Evolutionary conservation across 2,329 filamentous ascomycete species (phyloP), one percentile per base, ranked within the genome.

Genomic region (Xylariaceae sp.): DNA sequence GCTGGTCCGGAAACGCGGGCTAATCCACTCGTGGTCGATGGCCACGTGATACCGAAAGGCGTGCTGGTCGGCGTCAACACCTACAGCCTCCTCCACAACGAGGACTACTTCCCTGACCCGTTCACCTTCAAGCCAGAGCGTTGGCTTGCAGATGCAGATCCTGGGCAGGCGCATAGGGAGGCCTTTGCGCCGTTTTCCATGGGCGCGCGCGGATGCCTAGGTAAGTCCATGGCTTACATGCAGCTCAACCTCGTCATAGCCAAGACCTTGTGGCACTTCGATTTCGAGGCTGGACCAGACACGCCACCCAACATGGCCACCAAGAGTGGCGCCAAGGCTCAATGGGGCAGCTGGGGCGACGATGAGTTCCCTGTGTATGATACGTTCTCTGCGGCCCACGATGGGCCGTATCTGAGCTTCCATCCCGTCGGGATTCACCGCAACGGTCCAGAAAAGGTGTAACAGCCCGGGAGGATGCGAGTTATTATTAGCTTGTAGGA

Each of bases 31-130:
- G 17, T 39, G 3, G 28, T 43, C 5, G 38, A 43, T 12, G 32
- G 36, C 4, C 36, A 43, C 27, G 19, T 38, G 6, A 36, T 43
- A 13, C 40, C 40, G 3, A 31, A 2, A 4, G 40, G 33, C 10
- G 37, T 31, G 2, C 26, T 31, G 4, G 27, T 43, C 2, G 33
- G 30, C 14, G 33, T 40, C 0, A 36, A 26, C 13, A 21, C 33
- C 5, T 43, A 38, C 17, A 3, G 15, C 2, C 13, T 43, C n/a
- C 27, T 35, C 13, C 33, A 40, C 25, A 34, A 40, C 15, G 28
- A 25, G 7, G 22, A 38, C 2, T 40, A 43, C 21, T 43, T 38
- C 18, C 26, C 32, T 2, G 28, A 40, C 5, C 29, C 38, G 1
- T 40, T 37, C 31, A 21, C 3, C 10, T 39, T 31, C 29, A 9